phyloP scores from a whole-genome alignment of 805 yeast species.

The Lachancea quebecensis region DNA sequence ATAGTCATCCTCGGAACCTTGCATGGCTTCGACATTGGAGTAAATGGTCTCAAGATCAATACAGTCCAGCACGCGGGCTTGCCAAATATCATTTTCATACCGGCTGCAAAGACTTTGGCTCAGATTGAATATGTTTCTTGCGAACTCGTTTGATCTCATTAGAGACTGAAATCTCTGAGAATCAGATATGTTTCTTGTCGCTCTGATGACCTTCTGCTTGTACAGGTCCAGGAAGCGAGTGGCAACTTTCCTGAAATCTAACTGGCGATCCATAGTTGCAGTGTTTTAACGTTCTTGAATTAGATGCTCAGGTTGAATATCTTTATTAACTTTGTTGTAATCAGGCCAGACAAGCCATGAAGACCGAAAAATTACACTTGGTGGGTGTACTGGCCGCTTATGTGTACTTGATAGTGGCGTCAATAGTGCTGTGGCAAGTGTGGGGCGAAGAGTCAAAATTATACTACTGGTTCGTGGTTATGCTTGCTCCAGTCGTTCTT shows the following conservation, averaged over 20 bases:
- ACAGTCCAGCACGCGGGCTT: constrained; percentile 53
- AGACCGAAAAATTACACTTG: constrained; percentile 1
- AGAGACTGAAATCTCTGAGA: constrained; percentile 15
- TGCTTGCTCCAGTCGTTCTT: constrained; percentile 24
- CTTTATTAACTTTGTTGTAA: too few species aligned
- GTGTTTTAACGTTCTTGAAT: too few species aligned
- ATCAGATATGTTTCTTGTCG: constrained; percentile 16
- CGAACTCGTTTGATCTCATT: constrained; percentile 17
- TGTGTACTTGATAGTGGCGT: constrained; percentile 11
- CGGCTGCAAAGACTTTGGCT: constrained; percentile 21
- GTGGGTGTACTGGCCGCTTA: constrained; percentile 12
- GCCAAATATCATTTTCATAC: constrained; percentile 39
- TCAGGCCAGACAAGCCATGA: constrained; percentile 1
- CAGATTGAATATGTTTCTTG: constrained; percentile 19
- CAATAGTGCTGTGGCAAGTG: constrained; percentile 11
- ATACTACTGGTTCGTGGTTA: constrained; percentile 27
- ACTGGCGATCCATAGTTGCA: neutral
- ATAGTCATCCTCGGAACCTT: constrained; percentile 30
- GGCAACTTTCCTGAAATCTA: constrained; percentile 7
- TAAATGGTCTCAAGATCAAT: constrained; percentile 57
- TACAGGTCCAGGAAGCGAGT: constrained; percentile 19
- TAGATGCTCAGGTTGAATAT: too few species aligned
- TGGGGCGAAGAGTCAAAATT: constrained; percentile 8
- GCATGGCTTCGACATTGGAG: constrained; percentile 34
- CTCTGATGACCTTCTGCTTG: constrained; percentile 15